Evolutionary conservation across 345 rosid genomes (phyloP).

Genomic region (Orychophragmus violaceus): DNA sequence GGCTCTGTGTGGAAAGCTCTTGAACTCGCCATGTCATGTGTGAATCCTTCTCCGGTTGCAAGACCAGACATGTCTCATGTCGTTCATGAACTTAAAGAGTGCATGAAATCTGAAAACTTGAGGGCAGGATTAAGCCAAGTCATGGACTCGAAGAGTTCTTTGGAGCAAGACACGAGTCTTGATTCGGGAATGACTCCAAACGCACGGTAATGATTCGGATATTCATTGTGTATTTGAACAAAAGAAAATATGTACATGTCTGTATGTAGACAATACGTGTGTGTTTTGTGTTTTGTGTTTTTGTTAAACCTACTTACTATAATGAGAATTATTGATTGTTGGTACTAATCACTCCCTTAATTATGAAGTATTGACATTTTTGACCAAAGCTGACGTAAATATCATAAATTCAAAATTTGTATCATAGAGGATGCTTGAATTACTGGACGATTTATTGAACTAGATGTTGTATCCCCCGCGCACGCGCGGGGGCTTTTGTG

Average conservation of each 20-base stretch:
- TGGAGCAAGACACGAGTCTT: not conserved
- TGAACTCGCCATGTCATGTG: not conserved
- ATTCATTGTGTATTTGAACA: not conserved
- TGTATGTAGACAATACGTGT: not conserved
- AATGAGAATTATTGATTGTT: not conserved
- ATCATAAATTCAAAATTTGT: too few relatives aligned
- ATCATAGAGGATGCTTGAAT: not conserved
- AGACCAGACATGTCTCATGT: not conserved
- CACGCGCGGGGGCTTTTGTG: too few relatives aligned
- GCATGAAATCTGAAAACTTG: not conserved
- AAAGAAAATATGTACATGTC: not conserved
- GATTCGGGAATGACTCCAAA: not conserved
- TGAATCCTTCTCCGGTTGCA: not conserved
- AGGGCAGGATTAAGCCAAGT: not conserved
- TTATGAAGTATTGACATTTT: not conserved
- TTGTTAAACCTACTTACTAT: not conserved
- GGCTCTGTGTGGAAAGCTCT: not conserved
- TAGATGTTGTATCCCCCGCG: too few relatives aligned
- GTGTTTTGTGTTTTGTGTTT: not conserved
- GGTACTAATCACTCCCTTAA: not conserved
- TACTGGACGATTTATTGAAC: too few relatives aligned
- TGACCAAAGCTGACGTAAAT: not conserved
- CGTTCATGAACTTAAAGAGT: not conserved
- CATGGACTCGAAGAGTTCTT: not conserved
- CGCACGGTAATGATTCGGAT: not conserved